Evolutionary conservation across 1,284 basidiomycete species (phyloP), one percentile per base, ranked within the genome.

Genomic region (Mycena sp.): DNA sequence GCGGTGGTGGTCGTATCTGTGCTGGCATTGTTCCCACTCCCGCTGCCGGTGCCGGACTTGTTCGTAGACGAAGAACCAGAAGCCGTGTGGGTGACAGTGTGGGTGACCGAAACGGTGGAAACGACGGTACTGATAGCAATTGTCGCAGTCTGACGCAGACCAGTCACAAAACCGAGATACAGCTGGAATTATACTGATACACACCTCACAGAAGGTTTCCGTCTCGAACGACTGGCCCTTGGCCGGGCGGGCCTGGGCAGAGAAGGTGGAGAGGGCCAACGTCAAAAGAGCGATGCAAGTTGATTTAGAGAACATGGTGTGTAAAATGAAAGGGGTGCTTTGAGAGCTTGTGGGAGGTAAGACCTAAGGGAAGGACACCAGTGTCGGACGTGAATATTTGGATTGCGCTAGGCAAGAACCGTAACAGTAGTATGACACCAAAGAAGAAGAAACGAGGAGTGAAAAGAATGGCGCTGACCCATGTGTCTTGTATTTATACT

Each of bases 301-400:
- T 16, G 57, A 60, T 59, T 64, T 64, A 10, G 56, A 59, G 45
- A 64, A 64, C 62, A 64, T 64, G 50, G 48, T 55, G 46, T 17
- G 16, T 30, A 44, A 58, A 59, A 56, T 5, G 51, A 64, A 38
- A 40, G 57, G 40, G 44, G 35, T 64, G 62, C 62, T 54, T 59
- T 59, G 62, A 64, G 62, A 60, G 62, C 62, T 59, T 59, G 40
- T 29, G 45, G 50, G 26, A n/a, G n/a, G n/a, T 28, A 19, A 58
- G 58, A 28, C 49, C 58, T 60, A 41, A 43, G 37, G 43, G 44
- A 48, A 32, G 52, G 61, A 64, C 62, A 64, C 62, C 62, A 50
- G 62, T 59, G 57, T 59, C 57, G 62, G 62, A n/a, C 49, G 56
- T 54, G 11, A 53, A 26, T 25, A 16, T 35, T 30, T 37, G 12